Evolutionary conservation across 768 basidiomycete genomes (phyloP).

Genomic region (Lanmaoa rubissima): DNA sequence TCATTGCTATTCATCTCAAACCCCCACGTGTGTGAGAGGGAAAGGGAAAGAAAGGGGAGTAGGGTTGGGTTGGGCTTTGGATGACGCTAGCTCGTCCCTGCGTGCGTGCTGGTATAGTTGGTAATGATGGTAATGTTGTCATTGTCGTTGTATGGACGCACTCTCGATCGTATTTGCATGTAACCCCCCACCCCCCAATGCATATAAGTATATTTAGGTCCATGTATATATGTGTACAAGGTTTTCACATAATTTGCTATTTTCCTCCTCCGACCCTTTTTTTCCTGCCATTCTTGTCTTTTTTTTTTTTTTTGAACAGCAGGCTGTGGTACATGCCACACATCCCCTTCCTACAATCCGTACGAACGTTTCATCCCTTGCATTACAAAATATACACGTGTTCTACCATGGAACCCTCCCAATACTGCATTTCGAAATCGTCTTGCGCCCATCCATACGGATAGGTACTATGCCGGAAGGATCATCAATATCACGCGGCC

Average conservation of each 20-base stretch:
- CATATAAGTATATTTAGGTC: constrained; percentile 12
- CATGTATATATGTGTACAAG: constrained; percentile 13
- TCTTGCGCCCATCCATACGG: constrained; percentile 9
- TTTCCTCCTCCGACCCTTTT: neutral
- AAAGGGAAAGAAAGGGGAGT: neutral
- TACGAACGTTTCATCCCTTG: neutral
- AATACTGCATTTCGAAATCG: constrained; percentile 3
- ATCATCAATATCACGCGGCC: constrained; percentile 3
- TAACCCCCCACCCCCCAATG: neutral
- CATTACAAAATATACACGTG: constrained; percentile 4
- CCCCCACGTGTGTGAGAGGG: constrained; percentile 8
- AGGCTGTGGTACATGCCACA: neutral
- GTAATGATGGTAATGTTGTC: neutral
- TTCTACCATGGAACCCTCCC: neutral
- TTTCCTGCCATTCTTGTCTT: too few species aligned
- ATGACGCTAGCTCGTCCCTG: neutral
- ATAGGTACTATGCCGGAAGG: constrained; percentile 16
- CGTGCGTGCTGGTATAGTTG: constrained; percentile 4
- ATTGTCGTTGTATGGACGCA: constrained; percentile 4
- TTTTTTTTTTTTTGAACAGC: neutral
- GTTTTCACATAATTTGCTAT: constrained; percentile 1
- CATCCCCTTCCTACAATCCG: neutral
- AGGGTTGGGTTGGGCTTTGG: constrained; percentile 1
- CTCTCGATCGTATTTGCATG: constrained; percentile 8
- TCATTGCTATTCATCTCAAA: constrained; percentile 13